Evolutionary conservation across 164 flowering plant species (phyloP).

Genomic region (Vitis labrusca): DNA sequence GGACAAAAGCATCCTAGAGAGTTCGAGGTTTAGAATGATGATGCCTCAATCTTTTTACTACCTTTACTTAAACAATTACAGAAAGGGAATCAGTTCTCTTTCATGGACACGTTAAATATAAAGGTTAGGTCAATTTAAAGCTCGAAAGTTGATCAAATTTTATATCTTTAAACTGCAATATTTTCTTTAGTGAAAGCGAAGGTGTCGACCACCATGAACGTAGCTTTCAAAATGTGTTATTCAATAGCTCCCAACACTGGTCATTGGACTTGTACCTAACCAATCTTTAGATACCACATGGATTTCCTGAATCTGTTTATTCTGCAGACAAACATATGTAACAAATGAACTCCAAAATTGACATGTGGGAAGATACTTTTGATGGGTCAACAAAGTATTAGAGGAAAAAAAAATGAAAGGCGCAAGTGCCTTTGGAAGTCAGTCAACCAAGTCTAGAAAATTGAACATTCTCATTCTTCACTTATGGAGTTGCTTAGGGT

Average conservation of each 20-base stretch:
- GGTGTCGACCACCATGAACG: conserved; percentile 17
- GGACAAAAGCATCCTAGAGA: too few relatives aligned
- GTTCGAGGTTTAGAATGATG: too few relatives aligned
- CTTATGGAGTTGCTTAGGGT: not conserved
- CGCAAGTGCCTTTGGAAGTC: not conserved
- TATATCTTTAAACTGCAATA: conserved; percentile 1
- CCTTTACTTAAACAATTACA: not conserved
- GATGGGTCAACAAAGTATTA: not conserved
- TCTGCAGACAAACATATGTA: conserved; percentile 7
- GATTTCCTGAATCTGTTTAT: not conserved
- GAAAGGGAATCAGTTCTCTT: not conserved
- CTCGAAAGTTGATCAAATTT: not conserved
- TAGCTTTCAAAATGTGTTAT: not conserved
- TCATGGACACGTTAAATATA: too few relatives aligned
- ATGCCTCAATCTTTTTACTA: not conserved
- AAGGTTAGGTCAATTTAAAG: too few relatives aligned
- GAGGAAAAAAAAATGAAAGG: not conserved
- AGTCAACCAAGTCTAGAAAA: not conserved
- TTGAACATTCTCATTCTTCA: conserved; percentile 12
- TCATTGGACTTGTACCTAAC: conserved; percentile 22
- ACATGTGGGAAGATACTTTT: not conserved
- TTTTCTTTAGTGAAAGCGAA: conserved; percentile 14
- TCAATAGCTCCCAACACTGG: conserved; percentile 2
- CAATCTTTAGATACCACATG: conserved; percentile 12
- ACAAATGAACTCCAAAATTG: conserved; percentile 1